Evolutionary conservation across 805 yeast species (phyloP).

Genomic region (Lipomyces orientalis): DNA sequence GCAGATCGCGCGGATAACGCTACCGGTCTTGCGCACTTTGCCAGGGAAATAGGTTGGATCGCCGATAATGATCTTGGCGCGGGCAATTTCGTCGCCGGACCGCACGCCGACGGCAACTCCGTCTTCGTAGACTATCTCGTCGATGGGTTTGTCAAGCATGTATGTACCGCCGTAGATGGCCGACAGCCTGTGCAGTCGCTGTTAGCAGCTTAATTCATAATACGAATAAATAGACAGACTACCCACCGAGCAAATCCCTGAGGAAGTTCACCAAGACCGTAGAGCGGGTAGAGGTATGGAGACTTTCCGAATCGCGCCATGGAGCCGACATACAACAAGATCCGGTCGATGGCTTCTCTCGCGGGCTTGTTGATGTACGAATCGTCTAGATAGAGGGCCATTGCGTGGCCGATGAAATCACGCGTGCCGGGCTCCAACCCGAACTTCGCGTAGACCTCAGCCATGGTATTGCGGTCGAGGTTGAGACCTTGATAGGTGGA

Average conservation of each 20-base stretch:
- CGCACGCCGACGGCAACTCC: slow-evolving; percentile 84
- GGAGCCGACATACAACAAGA: slow-evolving; percentile 82
- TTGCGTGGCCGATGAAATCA: slow-evolving; percentile 97
- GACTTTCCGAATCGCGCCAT: slow-evolving; percentile 96
- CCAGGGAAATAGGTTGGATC: slow-evolving; percentile 98
- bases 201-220: neutral
- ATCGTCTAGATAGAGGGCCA: slow-evolving; percentile 96
- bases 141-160: slow-evolving; percentile 96
- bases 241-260: slow-evolving; percentile 88
- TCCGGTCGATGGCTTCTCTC: slow-evolving; percentile 86
- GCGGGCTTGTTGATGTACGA: slow-evolving; percentile 88
- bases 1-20: slow-evolving; percentile 85
- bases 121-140: slow-evolving; percentile 77
- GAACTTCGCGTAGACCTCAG: slow-evolving; percentile 83
- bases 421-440: slow-evolving; percentile 92
- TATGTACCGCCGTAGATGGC: slow-evolving; percentile 99
- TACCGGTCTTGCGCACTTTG: slow-evolving; percentile 72
- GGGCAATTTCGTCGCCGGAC: slow-evolving; percentile 89
- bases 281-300: slow-evolving; percentile 93
- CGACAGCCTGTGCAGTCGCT: slow-evolving; percentile 53
- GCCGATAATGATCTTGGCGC: slow-evolving; percentile 91
- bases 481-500: slow-evolving; percentile 81
- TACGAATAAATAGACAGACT: neutral
- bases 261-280: slow-evolving; percentile 97
- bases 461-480: slow-evolving; percentile 87